A percentile compares a stretch with the other conserved stretches of the same genome.
These are phyloP conservation scores for Salvia sclarea DNA, from an alignment of 305 asterid species.

Conservation along the genomic window DNA sequence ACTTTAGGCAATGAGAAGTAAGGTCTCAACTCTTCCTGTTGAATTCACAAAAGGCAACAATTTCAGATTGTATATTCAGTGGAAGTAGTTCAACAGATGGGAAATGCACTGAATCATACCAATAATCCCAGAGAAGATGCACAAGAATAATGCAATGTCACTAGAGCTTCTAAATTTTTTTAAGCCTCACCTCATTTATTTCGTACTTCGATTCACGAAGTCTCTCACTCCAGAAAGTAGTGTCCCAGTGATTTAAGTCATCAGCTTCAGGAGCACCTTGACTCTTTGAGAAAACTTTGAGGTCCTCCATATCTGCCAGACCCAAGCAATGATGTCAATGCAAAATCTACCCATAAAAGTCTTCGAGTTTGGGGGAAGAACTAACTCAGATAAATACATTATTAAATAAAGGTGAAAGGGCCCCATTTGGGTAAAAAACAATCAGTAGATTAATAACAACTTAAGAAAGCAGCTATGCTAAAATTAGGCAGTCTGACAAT, in stretches of 20 bases:
- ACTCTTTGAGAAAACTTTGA: constrained; percentile 66
- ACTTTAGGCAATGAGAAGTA: constrained; percentile 96
- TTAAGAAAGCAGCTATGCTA: background rate
- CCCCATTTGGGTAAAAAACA: constrained; percentile 2
- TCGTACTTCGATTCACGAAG: constrained; percentile 92
- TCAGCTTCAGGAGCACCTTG: constrained; percentile 92
- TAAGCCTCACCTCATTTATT: constrained; percentile 80
- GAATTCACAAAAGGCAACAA: constrained; percentile 28
- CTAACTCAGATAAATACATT: background rate
- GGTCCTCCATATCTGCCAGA: constrained; percentile 79
- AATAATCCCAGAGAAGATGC: constrained; percentile 1
- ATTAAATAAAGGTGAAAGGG: constrained; percentile 1
- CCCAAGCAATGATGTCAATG: constrained; percentile 20
- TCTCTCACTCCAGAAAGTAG: constrained; percentile 93
- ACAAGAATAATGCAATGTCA: constrained; percentile 1
- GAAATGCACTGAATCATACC: background rate
- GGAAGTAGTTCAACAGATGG: background rate
- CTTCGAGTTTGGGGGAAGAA: background rate
- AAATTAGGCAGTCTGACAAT: constrained; percentile 2
- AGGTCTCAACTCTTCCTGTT: constrained; percentile 97
- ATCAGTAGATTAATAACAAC: background rate
- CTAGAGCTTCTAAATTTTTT: constrained; percentile 7
- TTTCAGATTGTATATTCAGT: constrained; percentile 27
- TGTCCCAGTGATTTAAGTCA: constrained; percentile 79
- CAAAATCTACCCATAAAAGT: constrained; percentile 25